Evolutionary conservation across 1,139 yeast genomes (phyloP).

Genomic region (Yamadazyma sp.): DNA sequence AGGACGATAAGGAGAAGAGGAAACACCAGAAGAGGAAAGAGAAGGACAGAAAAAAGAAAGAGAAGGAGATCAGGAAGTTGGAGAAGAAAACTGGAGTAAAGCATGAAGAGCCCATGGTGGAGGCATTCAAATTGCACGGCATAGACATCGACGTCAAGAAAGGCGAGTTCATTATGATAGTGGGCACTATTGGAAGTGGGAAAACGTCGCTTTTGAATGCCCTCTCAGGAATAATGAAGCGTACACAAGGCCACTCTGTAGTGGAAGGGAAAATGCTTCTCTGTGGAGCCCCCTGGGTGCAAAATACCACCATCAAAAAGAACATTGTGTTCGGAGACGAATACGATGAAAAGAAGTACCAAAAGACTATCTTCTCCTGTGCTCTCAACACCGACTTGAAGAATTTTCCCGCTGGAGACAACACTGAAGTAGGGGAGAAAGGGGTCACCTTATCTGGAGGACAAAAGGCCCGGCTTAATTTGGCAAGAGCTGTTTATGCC

Average conservation of each 20-base stretch:
- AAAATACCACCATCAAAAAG: constrained; percentile 42
- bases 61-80: constrained; percentile 2
- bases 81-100: constrained; percentile 13
- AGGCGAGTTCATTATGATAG: constrained; percentile 68
- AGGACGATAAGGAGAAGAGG: constrained; percentile 6
- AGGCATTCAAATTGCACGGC: constrained; percentile 19
- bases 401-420: constrained; percentile 43
- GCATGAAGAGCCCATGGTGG: constrained; percentile 5
- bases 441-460: constrained; percentile 53
- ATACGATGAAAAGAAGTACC: constrained; percentile 26
- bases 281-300: constrained; percentile 56
- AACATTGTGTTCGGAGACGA: constrained; percentile 36
- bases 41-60: constrained; percentile 8
- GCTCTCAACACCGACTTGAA: constrained; percentile 38
- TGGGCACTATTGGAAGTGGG: constrained; percentile 75
- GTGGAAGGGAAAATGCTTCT: constrained; percentile 41
- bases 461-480: constrained; percentile 47
- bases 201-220: constrained; percentile 59
- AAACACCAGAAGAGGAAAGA: constrained; percentile 10
- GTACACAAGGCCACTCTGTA: constrained; percentile 31
- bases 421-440: constrained; percentile 49
- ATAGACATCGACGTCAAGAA: constrained; percentile 43
- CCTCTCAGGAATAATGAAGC: constrained; percentile 56
- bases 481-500: constrained; percentile 48
- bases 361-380: constrained; percentile 34